Evolutionary conservation across 192 early-diverging fungal species (phyloP), one percentile per base, ranked within the genome.

Genomic region (Funneliformis geosporum): DNA sequence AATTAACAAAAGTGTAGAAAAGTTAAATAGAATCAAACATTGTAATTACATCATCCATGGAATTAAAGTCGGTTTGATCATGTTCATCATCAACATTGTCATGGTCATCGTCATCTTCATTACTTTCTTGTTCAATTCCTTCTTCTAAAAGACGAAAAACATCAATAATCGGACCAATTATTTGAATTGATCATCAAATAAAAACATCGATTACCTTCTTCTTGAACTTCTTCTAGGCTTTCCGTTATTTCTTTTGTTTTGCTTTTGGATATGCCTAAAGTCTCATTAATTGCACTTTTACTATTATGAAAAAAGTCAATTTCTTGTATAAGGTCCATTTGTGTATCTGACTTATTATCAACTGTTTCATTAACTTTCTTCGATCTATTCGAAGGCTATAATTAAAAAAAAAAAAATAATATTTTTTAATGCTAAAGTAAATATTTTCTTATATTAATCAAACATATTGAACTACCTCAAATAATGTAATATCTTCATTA

Each of bases 401-500:
- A 71, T 16, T n/a, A 44, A 66, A 27, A 44, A 38, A 4, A 50
- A 39, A 44, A 44, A n/a, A n/a, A n/a, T n/a, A n/a, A n/a, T n/a
- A n/a, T 23, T 39, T 38, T 23, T 9, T n/a, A 39, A 55, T 70
- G 40, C 5, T 75, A 46, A 72, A 8, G 14, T 28, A 64, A 28
- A 69, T 43, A 42, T 12, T 21, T 62, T 62, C 8, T 42, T 25
- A 14, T 50, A 25, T 71, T n/a, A 39, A 55, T 21, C 21, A 27
- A 38, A n/a, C 21, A 50, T 0, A 27, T 18, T 8, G 28, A 25
- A 46, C 23, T 62, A 91, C 92, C 82, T 96, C 87, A 86, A 98
- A 95, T 18, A 96, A 81, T 8, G 92, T 86, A 67, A 97, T 87
- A 78, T 97, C 96, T 4, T 91, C 85, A 70, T 91, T 86, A 83